Evolutionary conservation across 2,329 filamentous ascomycete genomes (phyloP), one percentile per base, ranked within the genome.

Genomic region (Plectosphaerella plurivora): DNA sequence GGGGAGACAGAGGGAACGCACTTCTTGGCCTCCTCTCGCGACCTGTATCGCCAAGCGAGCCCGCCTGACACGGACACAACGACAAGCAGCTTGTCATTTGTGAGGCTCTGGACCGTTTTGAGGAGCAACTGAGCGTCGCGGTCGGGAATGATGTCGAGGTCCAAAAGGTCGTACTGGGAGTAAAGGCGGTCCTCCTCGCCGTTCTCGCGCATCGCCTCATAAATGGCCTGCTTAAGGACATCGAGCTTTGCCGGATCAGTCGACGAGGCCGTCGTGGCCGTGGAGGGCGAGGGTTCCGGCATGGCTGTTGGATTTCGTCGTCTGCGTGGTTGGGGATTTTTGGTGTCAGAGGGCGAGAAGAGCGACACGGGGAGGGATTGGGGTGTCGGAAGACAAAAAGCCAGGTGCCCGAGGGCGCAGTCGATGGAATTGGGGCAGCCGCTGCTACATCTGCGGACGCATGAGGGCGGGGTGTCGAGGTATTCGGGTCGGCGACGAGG

Each of bases 11-110:
- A 46, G 44, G 42, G 25, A 9, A 65, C 71, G 54, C 69, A 86
- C 82, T 85, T 86, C 59, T 78, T 75, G 3, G 83, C 84, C 60
- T 87, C 84, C 45, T 81, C 79, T 42, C 73, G 70, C 48, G 78
- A 76, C 41, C 83, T 77, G 68, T 81, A 77, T 60, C 78, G 77
- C 82, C 83, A 87, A 55, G 74, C 74, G 24, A 80, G 64, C 20
- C 72, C 69, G n/a, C 65, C 65, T 44, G 68, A 66, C 36, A 73
- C 69, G 49, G 69, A 65, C 47, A 78, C 73, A 22, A 73, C 70
- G 53, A 77, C 74, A 59, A 86, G 79, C 37, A 86, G 74, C 64
- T 80, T 81, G 61, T 87, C 82, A 60, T 83, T 73, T 54, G 77
- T 77, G 50, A 87, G 74, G 35, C 68, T 72, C 66, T 85, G 80